Conservation (phyloP, 139 green algal species). For the Trebouxia sp. region DNA sequence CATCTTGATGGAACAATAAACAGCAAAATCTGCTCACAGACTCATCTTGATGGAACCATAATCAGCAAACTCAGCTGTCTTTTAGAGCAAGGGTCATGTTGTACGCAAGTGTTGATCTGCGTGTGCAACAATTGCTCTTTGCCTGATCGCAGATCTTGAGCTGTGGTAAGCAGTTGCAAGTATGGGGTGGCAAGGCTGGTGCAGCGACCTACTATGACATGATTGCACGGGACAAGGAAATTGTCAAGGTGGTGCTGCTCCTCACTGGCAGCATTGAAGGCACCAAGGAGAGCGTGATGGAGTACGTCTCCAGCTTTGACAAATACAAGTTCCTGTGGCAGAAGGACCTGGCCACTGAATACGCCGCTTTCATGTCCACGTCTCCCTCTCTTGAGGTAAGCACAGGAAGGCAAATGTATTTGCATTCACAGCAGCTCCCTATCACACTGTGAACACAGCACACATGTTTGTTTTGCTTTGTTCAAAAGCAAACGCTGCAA, state of each 20-base stretch:
- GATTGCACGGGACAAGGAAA: constrained; percentile 79
- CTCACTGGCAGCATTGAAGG: constrained; percentile 81
- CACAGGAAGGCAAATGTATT: not conserved
- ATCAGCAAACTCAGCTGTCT: not conserved
- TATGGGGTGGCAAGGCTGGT: constrained; percentile 64
- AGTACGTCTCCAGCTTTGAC: constrained; percentile 83
- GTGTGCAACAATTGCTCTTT: not conserved
- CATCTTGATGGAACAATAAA: not conserved
- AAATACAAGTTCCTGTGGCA: constrained; percentile 88
- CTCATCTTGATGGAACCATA: not conserved
- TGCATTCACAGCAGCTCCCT: not conserved
- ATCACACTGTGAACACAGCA: too few relatives aligned
- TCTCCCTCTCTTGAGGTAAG: constrained; percentile 75
- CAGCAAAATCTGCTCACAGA: not conserved
- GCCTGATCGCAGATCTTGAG: constrained; percentile 46
- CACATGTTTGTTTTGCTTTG: too few relatives aligned
- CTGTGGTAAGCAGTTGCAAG: constrained; percentile 63
- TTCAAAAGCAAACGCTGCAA: too few relatives aligned
- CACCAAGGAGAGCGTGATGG: constrained; percentile 66
- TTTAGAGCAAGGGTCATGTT: not conserved
- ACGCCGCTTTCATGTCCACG: constrained; percentile 62
- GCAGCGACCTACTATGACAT: constrained; percentile 75
- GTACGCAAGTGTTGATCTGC: not conserved
- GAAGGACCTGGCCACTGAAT: constrained; percentile 78
- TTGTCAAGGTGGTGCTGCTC: constrained; percentile 83